Conservation (phyloP, 768 basidiomycete species). For the Mycena vulgaris region DNA sequence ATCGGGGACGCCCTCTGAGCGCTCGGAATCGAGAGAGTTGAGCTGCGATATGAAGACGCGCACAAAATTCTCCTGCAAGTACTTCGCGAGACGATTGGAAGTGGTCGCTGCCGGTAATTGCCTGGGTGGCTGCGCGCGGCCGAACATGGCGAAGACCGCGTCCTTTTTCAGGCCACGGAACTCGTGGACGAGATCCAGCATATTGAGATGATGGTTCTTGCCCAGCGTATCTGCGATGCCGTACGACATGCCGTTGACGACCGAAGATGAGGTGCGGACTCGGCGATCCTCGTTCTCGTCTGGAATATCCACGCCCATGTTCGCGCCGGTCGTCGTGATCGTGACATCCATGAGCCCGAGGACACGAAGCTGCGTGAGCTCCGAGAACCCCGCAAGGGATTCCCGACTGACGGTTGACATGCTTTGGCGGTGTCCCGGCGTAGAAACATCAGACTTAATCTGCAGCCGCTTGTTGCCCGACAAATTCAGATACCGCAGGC, state of each 20-base stretch:
- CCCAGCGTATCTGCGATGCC: constrained; percentile 97
- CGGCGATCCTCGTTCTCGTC: constrained; percentile 92
- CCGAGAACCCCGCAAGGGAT: constrained; percentile 86
- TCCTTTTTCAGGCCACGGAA: constrained; percentile 85
- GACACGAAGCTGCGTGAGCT: constrained; percentile 87
- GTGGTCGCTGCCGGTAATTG: constrained; percentile 60
- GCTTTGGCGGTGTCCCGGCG: constrained; percentile 49
- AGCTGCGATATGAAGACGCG: constrained; percentile 74
- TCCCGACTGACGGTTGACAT: constrained; percentile 47
- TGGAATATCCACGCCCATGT: constrained; percentile 72
- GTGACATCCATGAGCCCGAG: constrained; percentile 99
- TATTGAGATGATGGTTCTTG: constrained; percentile 81
- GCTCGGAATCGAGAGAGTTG: constrained; percentile 59
- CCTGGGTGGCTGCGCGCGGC: constrained; percentile 71
- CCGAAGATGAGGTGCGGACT: constrained; percentile 91
- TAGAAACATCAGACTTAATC: constrained; percentile 83
- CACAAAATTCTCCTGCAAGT: constrained; percentile 86
- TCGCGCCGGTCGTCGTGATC: constrained; percentile 75
- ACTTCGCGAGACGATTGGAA: constrained; percentile 85
- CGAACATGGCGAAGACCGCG: constrained; percentile 97
- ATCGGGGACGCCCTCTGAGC: constrained; percentile 73
- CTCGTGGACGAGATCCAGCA: constrained; percentile 94
- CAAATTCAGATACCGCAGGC: constrained; percentile 93
- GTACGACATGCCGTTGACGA: constrained; percentile 93
- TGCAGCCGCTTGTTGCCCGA: constrained; percentile 97